Percentiles rank a stretch among this genome's conserved stretches.
Evolutionary conservation across 2,329 filamentous ascomycete genomes (phyloP).

Genomic region (Diaporthe caulivora): DNA sequence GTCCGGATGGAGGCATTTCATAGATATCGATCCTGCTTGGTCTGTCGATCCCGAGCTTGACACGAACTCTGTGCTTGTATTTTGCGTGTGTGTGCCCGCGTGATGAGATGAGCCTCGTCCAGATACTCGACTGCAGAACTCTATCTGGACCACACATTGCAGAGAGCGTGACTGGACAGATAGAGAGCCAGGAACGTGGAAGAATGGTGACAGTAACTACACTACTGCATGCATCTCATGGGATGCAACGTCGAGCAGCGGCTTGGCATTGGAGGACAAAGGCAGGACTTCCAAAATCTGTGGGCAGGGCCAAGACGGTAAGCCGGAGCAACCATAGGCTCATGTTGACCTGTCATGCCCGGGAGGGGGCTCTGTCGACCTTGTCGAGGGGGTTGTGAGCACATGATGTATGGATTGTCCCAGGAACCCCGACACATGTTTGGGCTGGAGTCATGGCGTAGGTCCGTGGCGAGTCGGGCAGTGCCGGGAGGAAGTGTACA

Average conservation of each 20-base stretch:
- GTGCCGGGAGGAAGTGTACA: neutral
- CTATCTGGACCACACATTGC: neutral
- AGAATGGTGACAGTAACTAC: neutral
- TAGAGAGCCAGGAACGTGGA: slow-evolving; percentile 18
- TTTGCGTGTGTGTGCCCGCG: neutral
- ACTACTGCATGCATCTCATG: slow-evolving; percentile 24
- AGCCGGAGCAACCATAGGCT: neutral
- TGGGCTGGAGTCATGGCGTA: slow-evolving; percentile 24
- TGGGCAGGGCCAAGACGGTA: neutral
- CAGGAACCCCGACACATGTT: neutral
- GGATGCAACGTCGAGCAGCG: slow-evolving; percentile 12
- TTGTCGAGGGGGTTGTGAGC: no score
- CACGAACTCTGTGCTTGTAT: neutral
- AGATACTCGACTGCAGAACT: neutral
- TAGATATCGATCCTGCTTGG: slow-evolving; percentile 1
- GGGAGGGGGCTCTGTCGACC: neutral
- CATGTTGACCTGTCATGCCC: neutral
- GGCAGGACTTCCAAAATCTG: neutral
- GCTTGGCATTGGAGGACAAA: slow-evolving; percentile 14
- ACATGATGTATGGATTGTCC: neutral
- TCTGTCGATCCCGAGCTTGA: neutral
- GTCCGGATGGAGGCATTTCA: neutral
- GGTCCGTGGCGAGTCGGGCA: neutral
- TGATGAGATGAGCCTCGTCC: neutral
- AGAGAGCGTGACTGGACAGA: neutral